Evolutionary conservation across 768 basidiomycete species (phyloP).

Genomic region (Hemileccinum rubropunctum): DNA sequence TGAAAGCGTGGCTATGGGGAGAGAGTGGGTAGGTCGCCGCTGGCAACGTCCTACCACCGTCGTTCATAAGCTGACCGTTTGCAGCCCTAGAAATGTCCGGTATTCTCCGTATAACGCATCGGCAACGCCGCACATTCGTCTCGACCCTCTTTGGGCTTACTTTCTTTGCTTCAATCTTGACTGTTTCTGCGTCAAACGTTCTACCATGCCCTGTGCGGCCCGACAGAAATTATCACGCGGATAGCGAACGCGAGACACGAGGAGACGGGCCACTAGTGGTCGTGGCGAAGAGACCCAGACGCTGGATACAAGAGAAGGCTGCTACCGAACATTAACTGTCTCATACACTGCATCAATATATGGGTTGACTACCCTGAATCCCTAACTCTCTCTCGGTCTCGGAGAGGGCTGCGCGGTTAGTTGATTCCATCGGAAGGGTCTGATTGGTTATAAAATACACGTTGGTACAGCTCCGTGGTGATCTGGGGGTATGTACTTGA

Average conservation of each 20-base stretch:
- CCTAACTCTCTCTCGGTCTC: background rate
- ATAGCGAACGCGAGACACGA: conserved; percentile 39
- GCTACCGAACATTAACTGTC: conserved; percentile 14
- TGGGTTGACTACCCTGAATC: background rate
- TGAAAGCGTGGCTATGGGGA: conserved; percentile 23
- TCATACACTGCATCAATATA: background rate
- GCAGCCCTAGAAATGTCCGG: conserved; percentile 56
- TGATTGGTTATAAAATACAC: conserved; percentile 21
- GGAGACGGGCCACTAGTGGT: conserved; percentile 35
- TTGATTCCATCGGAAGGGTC: background rate
- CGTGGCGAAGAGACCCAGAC: conserved; percentile 60
- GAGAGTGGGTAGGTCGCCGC: conserved; percentile 15
- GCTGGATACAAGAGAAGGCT: conserved; percentile 79
- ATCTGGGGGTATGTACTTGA: conserved; percentile 22
- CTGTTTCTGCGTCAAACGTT: conserved; percentile 76
- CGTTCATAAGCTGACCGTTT: conserved; percentile 37
- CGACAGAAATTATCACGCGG: conserved; percentile 56
- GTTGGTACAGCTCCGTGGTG: conserved; percentile 21
- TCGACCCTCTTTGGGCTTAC: conserved; percentile 80
- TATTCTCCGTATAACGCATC: conserved; percentile 53
- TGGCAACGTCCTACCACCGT: background rate
- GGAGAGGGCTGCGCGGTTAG: background rate
- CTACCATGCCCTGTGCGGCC: conserved; percentile 78
- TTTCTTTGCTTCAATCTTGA: conserved; percentile 72
- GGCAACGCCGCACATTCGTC: conserved; percentile 66